Evolutionary conservation across 2,329 filamentous ascomycete genomes (phyloP).

Genomic region (Talaromyces sp.): DNA sequence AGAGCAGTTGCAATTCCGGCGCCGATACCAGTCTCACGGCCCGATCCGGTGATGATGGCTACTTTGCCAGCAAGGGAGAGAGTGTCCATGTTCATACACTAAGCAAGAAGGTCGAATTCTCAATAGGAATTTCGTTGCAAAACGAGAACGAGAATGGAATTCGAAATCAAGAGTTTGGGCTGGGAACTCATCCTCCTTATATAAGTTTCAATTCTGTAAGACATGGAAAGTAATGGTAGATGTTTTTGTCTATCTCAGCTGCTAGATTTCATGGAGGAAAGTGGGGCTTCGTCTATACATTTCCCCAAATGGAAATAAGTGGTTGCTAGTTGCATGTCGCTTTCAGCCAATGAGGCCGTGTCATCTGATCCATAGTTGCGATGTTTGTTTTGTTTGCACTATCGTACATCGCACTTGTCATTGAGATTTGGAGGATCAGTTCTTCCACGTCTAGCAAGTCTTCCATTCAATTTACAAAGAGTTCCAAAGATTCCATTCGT

Average conservation of each 20-base stretch:
- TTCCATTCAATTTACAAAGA: neutral
- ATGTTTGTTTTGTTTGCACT: neutral
- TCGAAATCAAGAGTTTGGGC: neutral
- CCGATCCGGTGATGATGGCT: slow-evolving; percentile 39
- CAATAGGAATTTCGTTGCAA: neutral
- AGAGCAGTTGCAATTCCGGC: slow-evolving; percentile 32
- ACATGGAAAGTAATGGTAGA: neutral
- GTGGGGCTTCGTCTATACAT: neutral
- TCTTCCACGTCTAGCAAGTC: neutral
- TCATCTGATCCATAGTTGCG: neutral
- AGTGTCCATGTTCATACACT: slow-evolving; percentile 19
- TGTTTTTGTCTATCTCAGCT: no score
- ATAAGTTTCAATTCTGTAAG: neutral
- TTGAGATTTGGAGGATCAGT: neutral
- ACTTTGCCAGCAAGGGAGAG: slow-evolving; percentile 34
- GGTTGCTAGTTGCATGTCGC: slow-evolving; percentile 7
- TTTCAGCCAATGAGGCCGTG: neutral
- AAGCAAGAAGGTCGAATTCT: neutral
- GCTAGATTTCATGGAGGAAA: no score
- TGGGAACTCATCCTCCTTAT: neutral
- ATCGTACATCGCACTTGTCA: neutral
- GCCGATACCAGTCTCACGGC: slow-evolving; percentile 35
- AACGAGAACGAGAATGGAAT: neutral
- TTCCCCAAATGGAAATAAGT: slow-evolving; percentile 4
- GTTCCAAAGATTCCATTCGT: neutral